Conservation (phyloP, 2,329 filamentous ascomycete species). For the Penicillium janthinellum region DNA sequence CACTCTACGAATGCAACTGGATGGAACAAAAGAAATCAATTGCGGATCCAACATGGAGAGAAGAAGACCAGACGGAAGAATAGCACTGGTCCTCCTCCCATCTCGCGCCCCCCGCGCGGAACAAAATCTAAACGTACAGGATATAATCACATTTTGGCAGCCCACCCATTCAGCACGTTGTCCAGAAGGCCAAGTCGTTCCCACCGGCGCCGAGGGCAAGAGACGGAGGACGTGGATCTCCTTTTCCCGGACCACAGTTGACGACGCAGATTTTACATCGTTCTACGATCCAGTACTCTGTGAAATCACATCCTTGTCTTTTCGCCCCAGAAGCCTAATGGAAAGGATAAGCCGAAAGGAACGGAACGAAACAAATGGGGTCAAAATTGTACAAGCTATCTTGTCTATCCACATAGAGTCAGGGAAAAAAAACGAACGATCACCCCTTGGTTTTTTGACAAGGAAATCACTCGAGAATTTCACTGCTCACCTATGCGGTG, state of each 20-base stretch:
- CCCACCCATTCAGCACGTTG: constrained; percentile 14
- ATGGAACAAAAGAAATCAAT: constrained; percentile 40
- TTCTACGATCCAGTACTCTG: constrained; percentile 31
- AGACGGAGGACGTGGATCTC: constrained; percentile 6
- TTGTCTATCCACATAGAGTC: constrained; percentile 48
- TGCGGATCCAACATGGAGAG: constrained; percentile 31
- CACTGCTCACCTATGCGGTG: constrained; percentile 49
- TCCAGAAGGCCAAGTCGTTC: constrained; percentile 1
- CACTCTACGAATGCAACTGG: neutral
- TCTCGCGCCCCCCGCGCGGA: constrained; percentile 34
- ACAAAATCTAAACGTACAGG: constrained; percentile 46
- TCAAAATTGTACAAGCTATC: constrained; percentile 51
- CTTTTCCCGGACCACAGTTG: constrained; percentile 25
- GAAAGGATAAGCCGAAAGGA: constrained; percentile 25
- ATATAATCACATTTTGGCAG: constrained; percentile 43
- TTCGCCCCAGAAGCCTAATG: constrained; percentile 3
- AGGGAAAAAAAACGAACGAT: constrained; percentile 42
- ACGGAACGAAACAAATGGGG: constrained; percentile 44
- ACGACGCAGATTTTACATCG: constrained; percentile 23
- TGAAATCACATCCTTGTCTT: constrained; percentile 14
- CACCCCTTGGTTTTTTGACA: constrained; percentile 24
- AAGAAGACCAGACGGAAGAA: constrained; percentile 31
- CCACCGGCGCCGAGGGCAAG: neutral
- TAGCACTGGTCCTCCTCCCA: constrained; percentile 29
- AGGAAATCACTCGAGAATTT: constrained; percentile 32